Base-by-base conservation (phyloP, 2,329 filamentous ascomycete genomes). In the Apiospora pterosperma region DNA sequence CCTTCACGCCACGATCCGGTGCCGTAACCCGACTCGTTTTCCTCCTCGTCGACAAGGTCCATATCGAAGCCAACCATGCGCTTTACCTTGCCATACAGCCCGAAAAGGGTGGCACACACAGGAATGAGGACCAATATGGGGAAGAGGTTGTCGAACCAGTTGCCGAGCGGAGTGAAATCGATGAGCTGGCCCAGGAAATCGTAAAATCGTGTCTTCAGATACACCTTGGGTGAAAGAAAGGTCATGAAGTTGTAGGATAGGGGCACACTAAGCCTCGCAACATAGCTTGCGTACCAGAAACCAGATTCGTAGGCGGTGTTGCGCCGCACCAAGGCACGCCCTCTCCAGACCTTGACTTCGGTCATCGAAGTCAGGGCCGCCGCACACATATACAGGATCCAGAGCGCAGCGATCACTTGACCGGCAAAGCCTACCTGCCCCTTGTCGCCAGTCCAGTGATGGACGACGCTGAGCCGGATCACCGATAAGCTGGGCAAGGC, bases 341-440 rank as follows among this genome's bases (percentile, higher is more conserved):
- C 96, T 64, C 96, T 92, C 96, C 96, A 99, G n/a, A 97, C 93
- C 73, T 96, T 96, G 71, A 97, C 92, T 74, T 97, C 93, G 16
- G 90, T 93, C 73, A 99, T 90, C 8, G 93, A 94, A 64, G 88
- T 91, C 61, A 98, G 86, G 5, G 96, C 93, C 59, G 93, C 93
- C 16, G 91, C 84, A 76, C 92, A 97, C 96, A 99, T 99, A 81
- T 99, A 99, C 64, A 94, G 84, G 66, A 99, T 90, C 96, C 96
- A 99, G 16, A 88, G 81, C 2, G 93, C 90, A 0, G 95, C 92
- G 60, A 95, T 90, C 55, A 93, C 76, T 76, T 99, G 96, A 5
- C 93, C 93, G 2, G 90, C 90, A 70, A 98, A 93, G 21, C 92
- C 92, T 67, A 98, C 89, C 64, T 92, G 88, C 31, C 90, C 90